Base-by-base conservation (phyloP, 345 rosid genomes). In the Eucalyptus shirleyi region DNA sequence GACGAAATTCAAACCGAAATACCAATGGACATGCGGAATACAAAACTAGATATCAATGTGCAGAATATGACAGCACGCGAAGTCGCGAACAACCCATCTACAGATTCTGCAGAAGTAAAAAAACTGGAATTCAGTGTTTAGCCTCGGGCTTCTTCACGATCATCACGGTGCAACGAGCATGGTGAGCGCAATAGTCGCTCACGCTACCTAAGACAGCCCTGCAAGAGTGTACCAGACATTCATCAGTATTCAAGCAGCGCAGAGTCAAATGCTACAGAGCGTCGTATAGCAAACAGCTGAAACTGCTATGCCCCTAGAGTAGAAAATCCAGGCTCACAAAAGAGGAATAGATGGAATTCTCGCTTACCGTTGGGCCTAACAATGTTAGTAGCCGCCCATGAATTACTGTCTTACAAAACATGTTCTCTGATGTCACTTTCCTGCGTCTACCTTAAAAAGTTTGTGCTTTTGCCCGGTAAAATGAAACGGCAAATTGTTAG, bases 191-290 rank as follows among this genome's bases (percentile, higher is more conserved):
- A 87, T 97, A 97, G 91, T 98, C 99, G 59, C 99, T 98, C 88
- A 96, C 98, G 50, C 99, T 98, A 26, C 99, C 99, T 30, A 97
- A 90, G 90, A 96, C 96, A 83, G 98, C 99, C 97, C 99, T 98
- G 96, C 91, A 91, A 56, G 45, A 89, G 82, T 47, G 85, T 51
- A 53, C 18, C 42, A 65, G n/a, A 40, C 50, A 32, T 26, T 69
- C 86, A 69, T 34, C 26, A 45, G 23, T 30, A 30, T 62, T 28
- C 62, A 19, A 19, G 49, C 24, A 19, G 53, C 47, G 13, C 47
- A 17, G 10, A 30, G 40, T 85, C 87, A 47, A 47, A 40, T 26
- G 47, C 86, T 77, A 19, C 83, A 37, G 8, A 77, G 45, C 24
- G 9, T 77, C 8, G 30, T 12, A 37, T 40, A 42, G 47, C 5